phyloP scores from a whole-genome alignment of 257 asterid species.

The Knoxia roxburghii region DNA sequence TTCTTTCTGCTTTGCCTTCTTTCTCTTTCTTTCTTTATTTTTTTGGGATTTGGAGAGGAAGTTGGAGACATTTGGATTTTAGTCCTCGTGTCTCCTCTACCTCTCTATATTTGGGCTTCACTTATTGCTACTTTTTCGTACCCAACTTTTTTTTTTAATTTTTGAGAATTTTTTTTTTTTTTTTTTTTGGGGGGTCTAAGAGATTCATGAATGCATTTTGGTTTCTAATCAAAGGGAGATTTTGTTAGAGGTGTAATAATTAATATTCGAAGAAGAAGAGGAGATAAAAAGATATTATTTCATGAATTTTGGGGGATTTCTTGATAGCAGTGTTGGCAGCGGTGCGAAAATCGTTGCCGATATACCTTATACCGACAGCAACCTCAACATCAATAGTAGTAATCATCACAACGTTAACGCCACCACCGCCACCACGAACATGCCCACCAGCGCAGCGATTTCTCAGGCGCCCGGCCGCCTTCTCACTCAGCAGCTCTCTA shows the following conservation, averaged over 20 bases:
- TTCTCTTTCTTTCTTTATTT: conserved; percentile 23
- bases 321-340: conserved; percentile 47
- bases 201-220: background rate
- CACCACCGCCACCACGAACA: conserved; percentile 20
- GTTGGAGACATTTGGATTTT: conserved; percentile 72
- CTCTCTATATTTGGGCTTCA: conserved; percentile 40
- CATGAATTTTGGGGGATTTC: conserved; percentile 96
- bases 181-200: too few relatives aligned
- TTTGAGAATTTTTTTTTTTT: too few relatives aligned
- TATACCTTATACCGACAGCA: conserved; percentile 35
- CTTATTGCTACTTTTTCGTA: background rate
- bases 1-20: conserved; percentile 17
- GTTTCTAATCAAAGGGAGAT: background rate
- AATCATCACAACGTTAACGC: background rate
- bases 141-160: background rate
- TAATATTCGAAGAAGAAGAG: background rate
- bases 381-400: conserved; percentile 12
- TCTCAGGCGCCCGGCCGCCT: conserved; percentile 52
- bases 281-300: conserved; percentile 24
- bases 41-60: conserved; percentile 55
- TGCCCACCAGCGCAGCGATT: conserved; percentile 48
- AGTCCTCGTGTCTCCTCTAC: conserved; percentile 87
- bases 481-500: conserved; percentile 44
- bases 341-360: conserved; percentile 61
- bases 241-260: too few relatives aligned